Evolutionary conservation across 2,329 filamentous ascomycete genomes (phyloP).

Genomic region (Venturiaceae sp.): DNA sequence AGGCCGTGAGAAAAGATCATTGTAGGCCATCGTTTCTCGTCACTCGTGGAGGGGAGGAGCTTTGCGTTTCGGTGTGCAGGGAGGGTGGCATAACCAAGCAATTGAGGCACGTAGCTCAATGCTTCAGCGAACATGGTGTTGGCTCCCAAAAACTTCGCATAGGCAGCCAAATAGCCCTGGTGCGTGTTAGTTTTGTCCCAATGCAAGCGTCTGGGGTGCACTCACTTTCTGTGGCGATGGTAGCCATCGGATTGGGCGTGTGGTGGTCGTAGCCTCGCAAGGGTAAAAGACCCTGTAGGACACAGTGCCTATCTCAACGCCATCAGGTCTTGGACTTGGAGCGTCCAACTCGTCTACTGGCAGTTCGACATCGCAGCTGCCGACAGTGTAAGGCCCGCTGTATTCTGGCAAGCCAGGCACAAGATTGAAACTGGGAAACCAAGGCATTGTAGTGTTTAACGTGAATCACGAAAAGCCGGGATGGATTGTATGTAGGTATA

Average conservation of each 20-base stretch:
- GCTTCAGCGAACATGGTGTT: constrained; percentile 36
- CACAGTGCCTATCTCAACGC: constrained; percentile 53
- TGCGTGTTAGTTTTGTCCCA: background rate
- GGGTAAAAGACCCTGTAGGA: constrained; percentile 81
- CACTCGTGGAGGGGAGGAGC: constrained; percentile 40
- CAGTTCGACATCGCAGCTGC: constrained; percentile 72
- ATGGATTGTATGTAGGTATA: background rate
- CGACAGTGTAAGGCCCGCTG: constrained; percentile 68
- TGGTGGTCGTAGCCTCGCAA: constrained; percentile 35
- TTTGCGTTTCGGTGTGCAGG: constrained; percentile 63
- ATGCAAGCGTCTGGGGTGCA: background rate
- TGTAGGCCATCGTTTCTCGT: constrained; percentile 59
- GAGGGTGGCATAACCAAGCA: constrained; percentile 64
- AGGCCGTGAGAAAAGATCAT: constrained; percentile 82
- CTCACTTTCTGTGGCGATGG: constrained; percentile 53
- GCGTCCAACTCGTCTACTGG: constrained; percentile 45
- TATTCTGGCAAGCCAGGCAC: constrained; percentile 54
- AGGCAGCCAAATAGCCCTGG: constrained; percentile 61
- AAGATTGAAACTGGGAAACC: background rate
- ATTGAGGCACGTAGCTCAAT: constrained; percentile 55
- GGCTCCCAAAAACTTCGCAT: constrained; percentile 66
- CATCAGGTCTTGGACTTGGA: constrained; percentile 41
- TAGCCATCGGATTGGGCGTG: constrained; percentile 63
- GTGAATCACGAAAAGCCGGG: background rate
- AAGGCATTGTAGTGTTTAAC: background rate